Evolutionary conservation across 371 early-diverging fungal genomes (phyloP), one percentile per base, ranked within the genome.

Genomic region (Neoconidiobolus thromboides): DNA sequence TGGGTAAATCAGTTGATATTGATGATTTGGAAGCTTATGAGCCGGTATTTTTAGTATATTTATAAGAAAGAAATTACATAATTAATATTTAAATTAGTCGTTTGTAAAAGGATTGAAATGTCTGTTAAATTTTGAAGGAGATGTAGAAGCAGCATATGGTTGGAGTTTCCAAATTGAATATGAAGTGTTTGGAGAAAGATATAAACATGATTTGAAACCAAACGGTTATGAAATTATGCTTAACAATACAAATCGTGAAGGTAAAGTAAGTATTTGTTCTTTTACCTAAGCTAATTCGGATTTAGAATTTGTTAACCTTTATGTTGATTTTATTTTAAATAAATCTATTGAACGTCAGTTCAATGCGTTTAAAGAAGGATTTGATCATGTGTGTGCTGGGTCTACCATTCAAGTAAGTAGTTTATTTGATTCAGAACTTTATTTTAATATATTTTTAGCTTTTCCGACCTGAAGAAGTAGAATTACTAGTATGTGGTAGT

Each of bases 391-490:
- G 2, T 82, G 86, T 48, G 81, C 82, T 50, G 85, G 85, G n/a
- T 83, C 82, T 61, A 87, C 91, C 12, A 81, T 83, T 52, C 78
- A 75, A 67, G 80, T 78, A 71, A 36, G 39, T 37, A 10, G 1
- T 39, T 50, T 55, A 39, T 4, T n/a, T 26, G 9, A 40, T 50
- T 43, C 10, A 6, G n/a, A 38, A 50, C n/a, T 38, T 44, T 12
- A 43, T n/a, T n/a, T 14, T 44, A 3, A 1, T 38, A 44, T 7
- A 39, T 50, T 3, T 72, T 52, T 65, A 82, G 72, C 75, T 92
- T 14, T 93, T 95, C 69, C 74, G 86, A 55, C 90, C 96, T 0
- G 87, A 89, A 65, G 99, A 99, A 68, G 79, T 98, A 26, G 96
- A 96, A 68, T 80, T 87, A 63, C 76, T 98, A 44, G 85, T 98